phyloP scores from a whole-genome alignment of 345 rosid species.

The Hypericum androsaemum region DNA sequence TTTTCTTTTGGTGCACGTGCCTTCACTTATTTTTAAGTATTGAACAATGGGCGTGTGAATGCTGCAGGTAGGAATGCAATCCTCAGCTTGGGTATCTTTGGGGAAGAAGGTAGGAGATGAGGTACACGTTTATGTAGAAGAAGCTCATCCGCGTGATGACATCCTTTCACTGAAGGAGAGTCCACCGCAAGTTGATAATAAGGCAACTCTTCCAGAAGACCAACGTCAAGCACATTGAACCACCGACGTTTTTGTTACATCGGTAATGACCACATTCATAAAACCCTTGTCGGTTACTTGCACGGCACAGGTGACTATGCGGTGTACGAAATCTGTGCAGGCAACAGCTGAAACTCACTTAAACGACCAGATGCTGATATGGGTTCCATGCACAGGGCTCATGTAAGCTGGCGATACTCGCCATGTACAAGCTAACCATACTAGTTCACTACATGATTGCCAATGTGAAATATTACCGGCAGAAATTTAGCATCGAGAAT shows the following conservation, averaged over 20 bases:
- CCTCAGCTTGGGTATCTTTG: constrained; percentile 64
- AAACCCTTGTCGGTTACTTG: too few species aligned
- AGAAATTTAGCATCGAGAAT: not conserved
- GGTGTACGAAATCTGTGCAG: not conserved
- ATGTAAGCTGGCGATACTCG: not conserved
- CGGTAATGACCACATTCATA: too few species aligned
- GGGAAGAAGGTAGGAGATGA: constrained; percentile 82
- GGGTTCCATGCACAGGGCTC: not conserved
- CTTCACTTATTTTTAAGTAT: not conserved
- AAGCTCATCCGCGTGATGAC: constrained; percentile 80
- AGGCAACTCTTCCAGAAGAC: constrained; percentile 7
- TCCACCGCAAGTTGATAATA: constrained; percentile 9
- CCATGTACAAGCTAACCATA: not conserved
- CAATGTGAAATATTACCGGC: constrained; percentile 2
- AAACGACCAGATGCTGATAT: not conserved
- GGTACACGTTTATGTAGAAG: constrained; percentile 62
- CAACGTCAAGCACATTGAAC: too few species aligned
- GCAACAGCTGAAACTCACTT: not conserved
- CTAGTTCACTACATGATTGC: not conserved
- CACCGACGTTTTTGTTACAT: too few species aligned
- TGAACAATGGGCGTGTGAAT: not conserved
- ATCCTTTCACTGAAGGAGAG: constrained; percentile 58
- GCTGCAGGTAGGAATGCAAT: constrained; percentile 73
- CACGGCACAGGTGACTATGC: too few species aligned
- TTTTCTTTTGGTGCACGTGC: too few species aligned